Conservation (phyloP, 768 basidiomycete genomes). For the Phallus indusiatus region DNA sequence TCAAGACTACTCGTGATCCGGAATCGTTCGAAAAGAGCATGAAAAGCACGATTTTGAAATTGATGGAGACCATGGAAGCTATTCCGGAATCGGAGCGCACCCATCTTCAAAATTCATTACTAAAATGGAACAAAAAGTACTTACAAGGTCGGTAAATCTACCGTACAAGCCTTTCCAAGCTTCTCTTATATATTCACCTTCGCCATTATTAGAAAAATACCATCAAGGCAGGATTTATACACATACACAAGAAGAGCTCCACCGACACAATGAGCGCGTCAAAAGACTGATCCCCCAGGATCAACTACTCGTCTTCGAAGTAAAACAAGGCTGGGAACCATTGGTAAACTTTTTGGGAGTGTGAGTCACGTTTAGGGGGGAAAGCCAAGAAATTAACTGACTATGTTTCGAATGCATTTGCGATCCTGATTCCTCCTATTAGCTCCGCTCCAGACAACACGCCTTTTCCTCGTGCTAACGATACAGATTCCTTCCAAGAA, state of each 20-base stretch:
- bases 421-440: background rate
- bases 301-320: background rate
- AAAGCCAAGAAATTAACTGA: too few species aligned
- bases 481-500: background rate
- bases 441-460: background rate
- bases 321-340: background rate
- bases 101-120: background rate
- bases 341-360: constrained; percentile 2
- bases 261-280: background rate
- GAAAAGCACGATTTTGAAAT: background rate
- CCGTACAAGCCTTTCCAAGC: background rate
- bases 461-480: background rate
- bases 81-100: background rate
- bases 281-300: background rate
- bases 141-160: background rate
- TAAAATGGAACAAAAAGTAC: background rate
- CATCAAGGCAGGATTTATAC: background rate
- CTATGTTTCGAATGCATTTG: too few species aligned
- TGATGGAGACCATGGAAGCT: background rate
- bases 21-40: background rate
- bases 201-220: background rate
- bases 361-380: background rate
- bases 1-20: background rate
- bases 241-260: background rate
- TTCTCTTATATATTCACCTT: background rate